Conservation (phyloP, 208 protist species). For the Leishmania gerbilli region DNA sequence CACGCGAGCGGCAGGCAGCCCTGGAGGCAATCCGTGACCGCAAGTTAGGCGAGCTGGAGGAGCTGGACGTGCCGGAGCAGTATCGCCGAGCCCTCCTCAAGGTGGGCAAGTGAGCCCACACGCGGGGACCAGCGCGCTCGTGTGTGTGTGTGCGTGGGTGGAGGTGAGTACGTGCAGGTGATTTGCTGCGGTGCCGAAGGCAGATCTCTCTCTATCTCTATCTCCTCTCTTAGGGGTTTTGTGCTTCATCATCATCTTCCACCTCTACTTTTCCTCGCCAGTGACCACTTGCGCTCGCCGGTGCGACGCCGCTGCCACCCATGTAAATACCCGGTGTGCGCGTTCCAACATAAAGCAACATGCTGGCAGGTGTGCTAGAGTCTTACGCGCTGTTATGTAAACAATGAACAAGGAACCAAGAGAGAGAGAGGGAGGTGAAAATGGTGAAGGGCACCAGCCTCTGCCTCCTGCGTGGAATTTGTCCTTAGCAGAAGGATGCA, state of each 20-base stretch:
- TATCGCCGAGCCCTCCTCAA: slow-evolving; percentile 69
- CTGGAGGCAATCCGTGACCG: slow-evolving; percentile 87
- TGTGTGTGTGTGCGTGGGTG: background rate
- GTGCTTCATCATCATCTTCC: background rate
- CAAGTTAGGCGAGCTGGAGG: slow-evolving; percentile 80
- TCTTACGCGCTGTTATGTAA: slow-evolving; percentile 8
- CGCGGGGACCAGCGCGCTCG: background rate
- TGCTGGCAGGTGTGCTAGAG: background rate
- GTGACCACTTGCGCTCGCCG: background rate
- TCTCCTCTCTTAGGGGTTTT: background rate
- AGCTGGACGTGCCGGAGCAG: slow-evolving; percentile 78
- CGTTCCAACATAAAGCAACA: background rate
- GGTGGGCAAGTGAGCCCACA: slow-evolving; percentile 40
- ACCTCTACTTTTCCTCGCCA: background rate
- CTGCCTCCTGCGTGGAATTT: background rate
- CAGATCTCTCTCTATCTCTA: background rate
- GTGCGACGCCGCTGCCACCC: background rate
- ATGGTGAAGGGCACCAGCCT: background rate
- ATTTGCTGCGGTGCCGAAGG: background rate
- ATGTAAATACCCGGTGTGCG: slow-evolving; percentile 4
- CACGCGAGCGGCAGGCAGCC: slow-evolving; percentile 76
- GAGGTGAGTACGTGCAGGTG: background rate
- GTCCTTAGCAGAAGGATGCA: background rate
- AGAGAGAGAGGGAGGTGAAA: background rate
- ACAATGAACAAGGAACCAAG: background rate